These are phyloP conservation scores for Lodderomyces elongisporus DNA, from an alignment of 1,139 yeast species.

Conservation along the genomic window DNA sequence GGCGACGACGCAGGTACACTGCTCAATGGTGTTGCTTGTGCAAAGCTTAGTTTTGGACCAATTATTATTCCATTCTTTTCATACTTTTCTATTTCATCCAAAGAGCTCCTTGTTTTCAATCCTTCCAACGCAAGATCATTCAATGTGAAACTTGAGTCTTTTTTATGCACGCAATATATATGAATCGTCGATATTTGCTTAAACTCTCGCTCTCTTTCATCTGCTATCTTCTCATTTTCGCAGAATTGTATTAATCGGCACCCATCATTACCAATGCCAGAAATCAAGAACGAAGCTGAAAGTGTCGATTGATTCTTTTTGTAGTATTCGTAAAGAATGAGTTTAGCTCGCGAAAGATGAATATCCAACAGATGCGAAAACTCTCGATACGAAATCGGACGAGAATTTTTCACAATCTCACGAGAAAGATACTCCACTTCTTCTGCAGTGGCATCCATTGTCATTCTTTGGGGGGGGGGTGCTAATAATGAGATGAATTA, in stretches of 20 bases:
- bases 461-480: no score
- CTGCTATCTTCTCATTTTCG: slow-evolving; percentile 17
- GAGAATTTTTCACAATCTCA: slow-evolving; percentile 20
- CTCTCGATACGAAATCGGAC: slow-evolving; percentile 28
- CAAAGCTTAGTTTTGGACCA: slow-evolving; percentile 25
- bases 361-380: slow-evolving; percentile 24
- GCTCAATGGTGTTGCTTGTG: slow-evolving; percentile 7
- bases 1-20: slow-evolving; percentile 6
- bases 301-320: slow-evolving; percentile 26
- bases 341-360: slow-evolving; percentile 29
- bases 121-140: slow-evolving; percentile 30
- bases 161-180: slow-evolving; percentile 26
- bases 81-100: slow-evolving; percentile 17
- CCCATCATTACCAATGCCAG: slow-evolving; percentile 18
- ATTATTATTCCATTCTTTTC: slow-evolving; percentile 29
- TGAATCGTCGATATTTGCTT: slow-evolving; percentile 24
- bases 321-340: slow-evolving; percentile 28
- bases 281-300: slow-evolving; percentile 30
- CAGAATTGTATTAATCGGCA: slow-evolving; percentile 18
- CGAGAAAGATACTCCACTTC: slow-evolving; percentile 29
- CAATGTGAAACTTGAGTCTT: slow-evolving; percentile 15
- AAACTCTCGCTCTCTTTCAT: slow-evolving; percentile 16
- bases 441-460: slow-evolving; percentile 29
- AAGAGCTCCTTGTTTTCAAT: slow-evolving; percentile 18
- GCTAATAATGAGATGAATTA: no score